Evolutionary conservation across 192 early-diverging fungal genomes (phyloP), one percentile per base, ranked within the genome.

Genomic region (Obelidium mucronatum): DNA sequence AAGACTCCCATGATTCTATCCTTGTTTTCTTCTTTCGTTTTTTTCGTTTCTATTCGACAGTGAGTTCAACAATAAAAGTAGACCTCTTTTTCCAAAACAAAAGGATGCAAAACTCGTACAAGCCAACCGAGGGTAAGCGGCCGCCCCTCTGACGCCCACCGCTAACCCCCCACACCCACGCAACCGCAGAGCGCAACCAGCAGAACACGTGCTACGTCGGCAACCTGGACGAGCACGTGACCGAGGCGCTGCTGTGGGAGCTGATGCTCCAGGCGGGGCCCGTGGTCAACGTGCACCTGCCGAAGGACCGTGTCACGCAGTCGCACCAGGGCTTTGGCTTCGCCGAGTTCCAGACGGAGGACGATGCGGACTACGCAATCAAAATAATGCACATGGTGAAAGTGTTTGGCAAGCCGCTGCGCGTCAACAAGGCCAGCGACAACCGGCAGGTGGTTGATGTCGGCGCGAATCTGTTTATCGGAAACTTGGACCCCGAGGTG

Each of bases 241-340:
- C 95, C 2, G 98, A 99, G 69, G 89, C 92, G 26, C 81, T 99
- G 56, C 81, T 99, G 35, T 99, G 97, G 97, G 98, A 99, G 78
- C 88, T 99, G 78, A 96, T 99, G 94, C 90, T 98, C 60, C 98
- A 99, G 80, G 96, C 94, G 8, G 98, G 98, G 0, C 97, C 96
- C 26, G 93, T 95, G 34, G 93, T 92, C 91, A 85, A 82, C 72
- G 59, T 74, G 34, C 93, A 97, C 76, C 77, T 99, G 67, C 98
- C 98, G 35, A 98, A 97, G 82, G 98, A 99, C 83, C 86, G 98
- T 59, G 93, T 99, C 11, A 96, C 98, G 26, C 93, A 95, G 83
- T 87, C 86, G 52, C 92, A 96, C 80, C 94, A 96, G 64, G 95
- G 97, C 42, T 99, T 93, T 78, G 98, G 95, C 19, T 99, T 99